Evolutionary conservation across 2,329 filamentous ascomycete species (phyloP).

Genomic region (Penicillium sp.): DNA sequence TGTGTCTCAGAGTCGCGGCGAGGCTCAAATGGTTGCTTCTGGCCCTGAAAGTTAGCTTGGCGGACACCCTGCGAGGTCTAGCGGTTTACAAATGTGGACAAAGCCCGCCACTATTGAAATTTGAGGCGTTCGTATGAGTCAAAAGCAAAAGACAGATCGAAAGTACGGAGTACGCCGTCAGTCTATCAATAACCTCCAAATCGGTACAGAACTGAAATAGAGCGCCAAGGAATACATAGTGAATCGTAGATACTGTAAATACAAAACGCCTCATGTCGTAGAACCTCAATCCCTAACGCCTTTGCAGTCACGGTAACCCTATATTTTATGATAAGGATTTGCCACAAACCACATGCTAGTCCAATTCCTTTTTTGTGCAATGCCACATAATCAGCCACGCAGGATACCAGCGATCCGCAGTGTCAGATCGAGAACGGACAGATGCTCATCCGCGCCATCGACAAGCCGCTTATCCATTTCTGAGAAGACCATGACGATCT

Average conservation of each 20-base stretch:
- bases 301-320: not conserved
- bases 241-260: conserved; percentile 1
- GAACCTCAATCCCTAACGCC: conserved; percentile 9
- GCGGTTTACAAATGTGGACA: not conserved
- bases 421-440: conserved; percentile 79
- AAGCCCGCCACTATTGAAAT: not conserved
- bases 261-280: conserved; percentile 16
- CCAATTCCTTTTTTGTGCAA: not conserved
- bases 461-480: conserved; percentile 91
- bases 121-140: not conserved
- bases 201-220: too few species aligned
- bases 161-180: not conserved
- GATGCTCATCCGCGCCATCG: conserved; percentile 91
- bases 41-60: not conserved
- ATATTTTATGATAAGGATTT: not conserved
- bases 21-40: not conserved
- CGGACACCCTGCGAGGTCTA: not conserved
- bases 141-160: not conserved
- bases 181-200: not conserved
- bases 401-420: conserved; percentile 74
- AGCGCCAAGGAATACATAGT: too few species aligned
- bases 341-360: conserved; percentile 2
- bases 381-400: conserved; percentile 23
- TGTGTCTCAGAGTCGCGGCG: conserved; percentile 1
- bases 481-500: conserved; percentile 82